A percentile compares a stretch with the other conserved stretches of the same genome.
These are phyloP conservation scores for Mortierella claussenii DNA, from an alignment of 192 early-diverging fungal genomes.

Conservation along the genomic window DNA sequence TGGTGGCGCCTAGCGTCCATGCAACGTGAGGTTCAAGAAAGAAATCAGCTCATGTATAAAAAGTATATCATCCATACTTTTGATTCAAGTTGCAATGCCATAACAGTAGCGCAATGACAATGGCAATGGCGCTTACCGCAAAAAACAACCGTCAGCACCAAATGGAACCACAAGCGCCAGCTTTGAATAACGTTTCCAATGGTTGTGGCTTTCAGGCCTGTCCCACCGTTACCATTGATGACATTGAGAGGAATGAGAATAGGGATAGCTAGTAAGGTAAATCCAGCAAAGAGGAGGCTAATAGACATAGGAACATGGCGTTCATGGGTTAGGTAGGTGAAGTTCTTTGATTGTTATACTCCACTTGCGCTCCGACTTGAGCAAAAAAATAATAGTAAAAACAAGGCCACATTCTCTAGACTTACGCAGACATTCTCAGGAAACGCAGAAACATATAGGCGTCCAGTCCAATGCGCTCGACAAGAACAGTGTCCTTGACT, in stretches of 20 bases:
- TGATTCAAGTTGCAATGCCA: too few species aligned
- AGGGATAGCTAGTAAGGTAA: constrained; percentile 64
- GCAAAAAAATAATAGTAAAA: too few species aligned
- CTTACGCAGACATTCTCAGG: constrained; percentile 64
- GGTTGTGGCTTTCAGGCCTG: constrained; percentile 71
- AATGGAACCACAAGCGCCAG: constrained; percentile 77
- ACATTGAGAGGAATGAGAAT: constrained; percentile 83
- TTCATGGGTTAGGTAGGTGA: too few species aligned
- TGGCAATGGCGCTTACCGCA: too few species aligned
- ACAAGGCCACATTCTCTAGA: too few species aligned
- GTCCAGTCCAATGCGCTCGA: constrained; percentile 73
- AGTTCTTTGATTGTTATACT: too few species aligned
- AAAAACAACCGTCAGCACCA: constrained; percentile 64
- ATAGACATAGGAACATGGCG: too few species aligned
- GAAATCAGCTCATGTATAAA: neutral
- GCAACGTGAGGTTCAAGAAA: neutral
- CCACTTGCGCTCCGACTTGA: too few species aligned
- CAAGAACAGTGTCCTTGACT: constrained; percentile 62
- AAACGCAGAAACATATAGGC: constrained; percentile 83
- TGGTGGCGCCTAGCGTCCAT: constrained; percentile 40
- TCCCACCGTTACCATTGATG: constrained; percentile 47
- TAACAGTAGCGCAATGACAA: too few species aligned
- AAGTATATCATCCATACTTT: too few species aligned
- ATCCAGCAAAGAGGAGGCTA: constrained; percentile 68
- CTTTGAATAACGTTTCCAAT: constrained; percentile 75